Percentiles rank a stretch among this genome's conserved stretches.
These are phyloP conservation scores for Phyllosticta ampelicida DNA, from an alignment of 2,329 filamentous ascomycete genomes.

Conservation along the genomic window DNA sequence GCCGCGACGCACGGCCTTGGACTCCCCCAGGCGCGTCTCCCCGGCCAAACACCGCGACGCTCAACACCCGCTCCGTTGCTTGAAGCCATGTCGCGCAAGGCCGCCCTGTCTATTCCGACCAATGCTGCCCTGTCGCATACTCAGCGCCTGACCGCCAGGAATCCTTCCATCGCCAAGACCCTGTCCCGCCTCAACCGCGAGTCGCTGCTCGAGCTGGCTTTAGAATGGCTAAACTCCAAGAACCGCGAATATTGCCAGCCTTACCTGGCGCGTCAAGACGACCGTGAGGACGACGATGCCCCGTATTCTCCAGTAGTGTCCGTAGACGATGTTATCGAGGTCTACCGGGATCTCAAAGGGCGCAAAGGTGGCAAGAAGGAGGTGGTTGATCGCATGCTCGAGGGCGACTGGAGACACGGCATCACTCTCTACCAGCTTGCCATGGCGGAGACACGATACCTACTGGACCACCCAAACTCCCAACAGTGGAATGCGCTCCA, in stretches of 20 bases:
- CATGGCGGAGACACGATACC: conserved; percentile 43
- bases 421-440: conserved; percentile 45
- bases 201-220: conserved; percentile 58
- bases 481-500: conserved; percentile 45
- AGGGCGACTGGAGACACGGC: conserved; percentile 47
- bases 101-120: conserved; percentile 53
- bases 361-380: conserved; percentile 43
- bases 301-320: conserved; percentile 59
- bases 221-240: conserved; percentile 65
- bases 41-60: conserved; percentile 2
- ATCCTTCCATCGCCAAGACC: conserved; percentile 53
- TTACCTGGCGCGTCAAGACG: conserved; percentile 38
- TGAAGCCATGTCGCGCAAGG: conserved; percentile 9
- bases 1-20: too few species aligned
- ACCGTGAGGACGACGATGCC: conserved; percentile 45
- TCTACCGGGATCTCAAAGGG: conserved; percentile 27
- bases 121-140: conserved; percentile 60
- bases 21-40: conserved; percentile 6
- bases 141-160: conserved; percentile 55
- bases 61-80: background rate
- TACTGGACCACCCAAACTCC: conserved; percentile 42
- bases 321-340: conserved; percentile 53
- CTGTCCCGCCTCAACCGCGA: conserved; percentile 61
- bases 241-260: conserved; percentile 51
- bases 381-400: conserved; percentile 44